Conservation (phyloP, 176 grass and related monocot genomes). For the Zizania latifolia region DNA sequence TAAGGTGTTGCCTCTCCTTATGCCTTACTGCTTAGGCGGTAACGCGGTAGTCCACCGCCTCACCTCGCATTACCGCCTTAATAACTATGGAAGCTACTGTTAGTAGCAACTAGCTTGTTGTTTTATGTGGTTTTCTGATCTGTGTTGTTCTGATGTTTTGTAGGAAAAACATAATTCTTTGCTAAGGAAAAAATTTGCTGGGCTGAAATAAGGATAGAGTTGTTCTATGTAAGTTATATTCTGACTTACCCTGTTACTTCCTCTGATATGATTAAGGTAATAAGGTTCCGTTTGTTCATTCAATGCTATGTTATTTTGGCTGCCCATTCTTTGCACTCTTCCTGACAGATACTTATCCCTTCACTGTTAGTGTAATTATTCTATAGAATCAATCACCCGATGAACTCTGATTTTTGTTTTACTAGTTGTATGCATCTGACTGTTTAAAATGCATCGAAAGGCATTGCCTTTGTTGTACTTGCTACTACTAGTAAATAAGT, state of each 20-base stretch:
- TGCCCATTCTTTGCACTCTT: neutral
- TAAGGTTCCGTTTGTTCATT: neutral
- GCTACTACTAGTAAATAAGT: neutral
- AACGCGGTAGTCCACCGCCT: too few relatives aligned
- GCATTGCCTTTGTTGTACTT: neutral
- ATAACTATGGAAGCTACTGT: too few relatives aligned
- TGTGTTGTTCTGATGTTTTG: slow-evolving; percentile 4
- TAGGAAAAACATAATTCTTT: slow-evolving; percentile 14
- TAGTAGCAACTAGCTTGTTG: neutral
- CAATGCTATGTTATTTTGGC: neutral
- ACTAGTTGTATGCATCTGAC: neutral
- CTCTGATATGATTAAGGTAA: neutral
- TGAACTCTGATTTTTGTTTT: neutral
- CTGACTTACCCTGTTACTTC: neutral
- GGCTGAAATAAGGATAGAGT: slow-evolving; percentile 18
- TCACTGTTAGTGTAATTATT: neutral
- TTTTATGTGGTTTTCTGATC: neutral
- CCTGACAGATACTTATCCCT: neutral
- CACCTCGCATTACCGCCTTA: too few relatives aligned
- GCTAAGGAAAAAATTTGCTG: neutral
- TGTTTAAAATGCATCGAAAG: neutral
- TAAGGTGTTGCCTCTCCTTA: too few relatives aligned
- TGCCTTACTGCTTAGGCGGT: too few relatives aligned
- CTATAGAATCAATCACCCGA: neutral
- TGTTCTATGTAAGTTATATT: neutral